Percentiles rank a stretch among this genome's conserved stretches.
Conservation (phyloP, 257 asterid genomes). For the Nicotiana otophora region DNA sequence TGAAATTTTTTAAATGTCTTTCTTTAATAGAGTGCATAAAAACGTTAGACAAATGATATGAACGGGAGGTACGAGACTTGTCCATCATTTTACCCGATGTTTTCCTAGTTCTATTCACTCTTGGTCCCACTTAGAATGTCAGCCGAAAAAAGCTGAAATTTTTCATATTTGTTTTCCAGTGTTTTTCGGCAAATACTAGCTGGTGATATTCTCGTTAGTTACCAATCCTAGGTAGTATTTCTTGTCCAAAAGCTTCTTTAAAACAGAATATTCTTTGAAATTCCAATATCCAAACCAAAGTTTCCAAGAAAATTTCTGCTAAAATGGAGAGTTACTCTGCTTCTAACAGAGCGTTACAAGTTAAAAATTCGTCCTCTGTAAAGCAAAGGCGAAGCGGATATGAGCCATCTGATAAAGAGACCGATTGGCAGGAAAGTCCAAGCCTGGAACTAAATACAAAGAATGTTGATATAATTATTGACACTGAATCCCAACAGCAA, state of each 20-base stretch:
- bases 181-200: background rate
- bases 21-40: background rate
- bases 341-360: background rate
- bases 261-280: background rate
- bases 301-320: background rate
- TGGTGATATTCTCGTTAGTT: background rate
- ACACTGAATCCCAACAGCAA: no score
- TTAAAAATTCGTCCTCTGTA: constrained; percentile 9
- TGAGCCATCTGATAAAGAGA: constrained; percentile 61
- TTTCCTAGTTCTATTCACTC: background rate
- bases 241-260: background rate
- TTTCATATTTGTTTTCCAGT: no score
- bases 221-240: background rate
- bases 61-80: background rate
- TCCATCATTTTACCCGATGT: background rate
- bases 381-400: constrained; percentile 43
- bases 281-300: background rate
- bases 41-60: background rate
- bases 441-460: constrained; percentile 11
- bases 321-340: background rate
- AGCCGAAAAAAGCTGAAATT: no score
- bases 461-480: background rate
- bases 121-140: no score
- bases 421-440: constrained; percentile 41
- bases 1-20: background rate